phyloP scores from a whole-genome alignment of 2,329 filamentous ascomycete genomes.

The Neofusicoccum laricinum region DNA sequence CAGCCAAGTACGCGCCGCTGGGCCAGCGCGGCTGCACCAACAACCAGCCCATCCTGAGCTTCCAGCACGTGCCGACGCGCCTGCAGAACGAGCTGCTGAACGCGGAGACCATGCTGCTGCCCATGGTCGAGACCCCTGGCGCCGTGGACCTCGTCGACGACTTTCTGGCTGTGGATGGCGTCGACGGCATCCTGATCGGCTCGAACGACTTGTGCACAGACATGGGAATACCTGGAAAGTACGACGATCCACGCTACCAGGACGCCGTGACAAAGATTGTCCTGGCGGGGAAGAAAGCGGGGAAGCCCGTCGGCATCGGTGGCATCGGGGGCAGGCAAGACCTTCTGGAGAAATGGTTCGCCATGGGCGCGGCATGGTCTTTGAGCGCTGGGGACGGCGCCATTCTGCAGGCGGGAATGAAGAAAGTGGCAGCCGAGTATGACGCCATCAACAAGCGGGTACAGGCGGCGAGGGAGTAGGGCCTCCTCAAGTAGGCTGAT shows the following conservation, averaged over 20 bases:
- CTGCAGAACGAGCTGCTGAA: conserved; percentile 37
- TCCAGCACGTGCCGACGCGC: conserved; percentile 31
- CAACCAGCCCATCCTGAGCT: conserved; percentile 37
- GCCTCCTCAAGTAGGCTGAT: not conserved
- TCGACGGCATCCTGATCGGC: conserved; percentile 45
- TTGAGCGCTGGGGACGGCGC: conserved; percentile 37
- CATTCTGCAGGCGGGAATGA: conserved; percentile 37
- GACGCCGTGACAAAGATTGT: conserved; percentile 32
- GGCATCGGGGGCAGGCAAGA: conserved; percentile 42
- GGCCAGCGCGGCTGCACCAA: conserved; percentile 37
- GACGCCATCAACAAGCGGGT: not conserved
- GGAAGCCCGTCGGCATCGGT: conserved; percentile 42
- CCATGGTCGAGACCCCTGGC: conserved; percentile 43
- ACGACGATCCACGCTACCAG: conserved; percentile 31
- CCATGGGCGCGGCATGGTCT: conserved; percentile 39
- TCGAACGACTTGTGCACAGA: conserved; percentile 46
- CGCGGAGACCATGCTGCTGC: conserved; percentile 38
- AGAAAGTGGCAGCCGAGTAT: conserved; percentile 29
- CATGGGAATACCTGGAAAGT: conserved; percentile 43
- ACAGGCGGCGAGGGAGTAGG: not conserved
- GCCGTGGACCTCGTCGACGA: conserved; percentile 41
- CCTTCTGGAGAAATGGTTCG: conserved; percentile 41
- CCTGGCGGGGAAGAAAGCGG: conserved; percentile 36
- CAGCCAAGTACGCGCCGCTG: conserved; percentile 39
- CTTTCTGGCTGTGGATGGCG: conserved; percentile 40